These are phyloP conservation scores for Cyclanthera cordifolia DNA, from an alignment of 306 rosid species.

Conservation along the genomic window DNA sequence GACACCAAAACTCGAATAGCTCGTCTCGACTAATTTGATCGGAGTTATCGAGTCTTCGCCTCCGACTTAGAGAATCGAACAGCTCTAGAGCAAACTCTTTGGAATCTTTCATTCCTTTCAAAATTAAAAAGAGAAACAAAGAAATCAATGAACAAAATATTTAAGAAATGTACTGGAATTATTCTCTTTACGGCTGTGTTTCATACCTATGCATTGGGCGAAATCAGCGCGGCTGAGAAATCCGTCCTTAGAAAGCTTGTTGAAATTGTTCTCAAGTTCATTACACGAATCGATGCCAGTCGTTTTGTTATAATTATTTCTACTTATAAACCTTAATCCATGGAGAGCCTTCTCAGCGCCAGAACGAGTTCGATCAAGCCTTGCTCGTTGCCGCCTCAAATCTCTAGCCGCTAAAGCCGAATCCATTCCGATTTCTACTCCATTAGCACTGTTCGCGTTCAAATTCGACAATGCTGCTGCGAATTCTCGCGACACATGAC, in stretches of 20 bases:
- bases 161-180: not conserved
- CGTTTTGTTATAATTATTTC: conserved; percentile 20
- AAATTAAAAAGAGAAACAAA: not conserved
- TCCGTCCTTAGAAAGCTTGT: conserved; percentile 58
- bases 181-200: not conserved
- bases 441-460: conserved; percentile 19
- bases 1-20: conserved; percentile 69
- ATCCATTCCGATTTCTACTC: conserved; percentile 32
- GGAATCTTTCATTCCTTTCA: conserved; percentile 85
- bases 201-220: conserved; percentile 84
- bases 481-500: conserved; percentile 39
- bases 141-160: not conserved
- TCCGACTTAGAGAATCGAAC: conserved; percentile 71
- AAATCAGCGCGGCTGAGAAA: conserved; percentile 69
- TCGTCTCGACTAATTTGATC: conserved; percentile 68
- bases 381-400: conserved; percentile 74
- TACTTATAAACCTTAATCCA: conserved; percentile 68
- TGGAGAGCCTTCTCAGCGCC: conserved; percentile 81
- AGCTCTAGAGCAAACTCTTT: conserved; percentile 79
- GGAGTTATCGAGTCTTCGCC: conserved; percentile 51
- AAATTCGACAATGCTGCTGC: conserved; percentile 27
- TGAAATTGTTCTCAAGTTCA: conserved; percentile 58
- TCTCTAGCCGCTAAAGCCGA: conserved; percentile 74
- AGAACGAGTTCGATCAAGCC: conserved; percentile 77
- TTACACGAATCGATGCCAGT: conserved; percentile 64